These are phyloP conservation scores for Penicillium sp. DNA, from an alignment of 2,329 filamentous ascomycete species.

Conservation along the genomic window DNA sequence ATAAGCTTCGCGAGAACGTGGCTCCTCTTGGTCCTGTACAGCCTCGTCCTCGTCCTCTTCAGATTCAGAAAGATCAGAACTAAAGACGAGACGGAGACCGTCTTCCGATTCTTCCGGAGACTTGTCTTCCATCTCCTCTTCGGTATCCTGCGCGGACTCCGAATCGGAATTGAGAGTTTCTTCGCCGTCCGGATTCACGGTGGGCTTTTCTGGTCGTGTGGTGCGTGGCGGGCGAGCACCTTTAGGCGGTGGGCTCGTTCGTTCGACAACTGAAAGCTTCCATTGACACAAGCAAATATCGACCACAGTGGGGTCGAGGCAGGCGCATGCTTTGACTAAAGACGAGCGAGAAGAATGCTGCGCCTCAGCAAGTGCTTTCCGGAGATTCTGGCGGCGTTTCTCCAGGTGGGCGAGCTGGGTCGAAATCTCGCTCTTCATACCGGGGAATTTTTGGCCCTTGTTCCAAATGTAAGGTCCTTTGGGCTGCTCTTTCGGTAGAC, in stretches of 20 bases:
- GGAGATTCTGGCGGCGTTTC: neutral
- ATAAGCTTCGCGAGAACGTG: neutral
- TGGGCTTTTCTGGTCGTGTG: neutral
- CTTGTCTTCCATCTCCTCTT: neutral
- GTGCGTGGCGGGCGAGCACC: neutral
- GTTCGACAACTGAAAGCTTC: neutral
- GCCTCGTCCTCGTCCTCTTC: neutral
- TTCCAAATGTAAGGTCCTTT: neutral
- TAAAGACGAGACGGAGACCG: neutral
- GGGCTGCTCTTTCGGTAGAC: neutral
- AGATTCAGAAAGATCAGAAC: neutral
- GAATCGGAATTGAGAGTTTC: neutral
- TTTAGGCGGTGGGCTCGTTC: neutral
- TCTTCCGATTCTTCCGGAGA: neutral
- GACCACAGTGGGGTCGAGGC: neutral
- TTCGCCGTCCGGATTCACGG: neutral
- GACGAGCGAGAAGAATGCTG: neutral
- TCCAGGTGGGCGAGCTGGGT: neutral
- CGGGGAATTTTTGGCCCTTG: neutral
- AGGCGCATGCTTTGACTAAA: neutral
- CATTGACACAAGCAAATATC: neutral
- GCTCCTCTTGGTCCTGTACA: neutral
- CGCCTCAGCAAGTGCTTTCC: neutral
- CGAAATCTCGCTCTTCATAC: neutral
- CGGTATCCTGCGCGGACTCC: neutral